Conservation (phyloP, 176 grass and related monocot genomes). For the Phyllostachys edulis region DNA sequence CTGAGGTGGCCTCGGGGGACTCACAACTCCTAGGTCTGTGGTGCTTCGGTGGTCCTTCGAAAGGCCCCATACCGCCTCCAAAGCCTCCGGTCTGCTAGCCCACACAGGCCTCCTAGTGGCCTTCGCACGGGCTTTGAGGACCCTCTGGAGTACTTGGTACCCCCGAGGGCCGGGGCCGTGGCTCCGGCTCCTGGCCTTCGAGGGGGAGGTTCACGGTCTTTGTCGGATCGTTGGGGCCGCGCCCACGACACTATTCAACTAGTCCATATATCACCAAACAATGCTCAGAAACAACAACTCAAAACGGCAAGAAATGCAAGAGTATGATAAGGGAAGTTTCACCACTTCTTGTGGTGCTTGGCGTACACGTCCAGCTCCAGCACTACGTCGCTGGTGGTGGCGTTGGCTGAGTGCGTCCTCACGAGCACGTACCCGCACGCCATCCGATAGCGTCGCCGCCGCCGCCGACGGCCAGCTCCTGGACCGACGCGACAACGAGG, state of each 20-base stretch:
- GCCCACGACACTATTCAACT: neutral
- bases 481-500: neutral
- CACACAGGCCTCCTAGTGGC: no score
- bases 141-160: no score
- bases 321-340: neutral
- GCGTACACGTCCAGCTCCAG: neutral
- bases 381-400: neutral
- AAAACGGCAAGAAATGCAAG: neutral
- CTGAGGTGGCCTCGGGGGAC: no score
- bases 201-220: no score
- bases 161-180: no score
- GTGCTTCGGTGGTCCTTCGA: no score
- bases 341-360: neutral
- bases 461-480: conserved; percentile 6
- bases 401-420: neutral
- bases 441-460: conserved; percentile 13
- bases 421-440: conserved; percentile 8
- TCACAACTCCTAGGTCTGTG: no score
- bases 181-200: no score
- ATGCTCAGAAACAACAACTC: neutral
- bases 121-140: no score
- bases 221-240: no score
- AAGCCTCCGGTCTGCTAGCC: no score
- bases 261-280: neutral
- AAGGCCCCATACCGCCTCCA: no score